Evolutionary conservation across 495 filamentous ascomycete genomes (phyloP), one percentile per base, ranked within the genome.

Genomic region (Hypoxylon lienhwacheense): DNA sequence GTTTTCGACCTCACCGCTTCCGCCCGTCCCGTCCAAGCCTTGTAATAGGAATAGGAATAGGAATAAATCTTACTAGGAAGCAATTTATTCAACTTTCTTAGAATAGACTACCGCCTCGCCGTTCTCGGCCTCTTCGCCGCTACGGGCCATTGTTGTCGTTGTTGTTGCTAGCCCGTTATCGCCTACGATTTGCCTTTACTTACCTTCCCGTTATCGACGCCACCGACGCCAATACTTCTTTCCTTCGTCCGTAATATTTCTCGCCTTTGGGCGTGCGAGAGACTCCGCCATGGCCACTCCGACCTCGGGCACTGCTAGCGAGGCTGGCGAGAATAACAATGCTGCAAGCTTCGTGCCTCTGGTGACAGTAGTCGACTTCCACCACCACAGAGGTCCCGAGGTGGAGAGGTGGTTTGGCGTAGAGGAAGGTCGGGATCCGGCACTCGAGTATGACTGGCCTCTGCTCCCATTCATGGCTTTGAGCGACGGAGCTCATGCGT

Each of bases 391-490:
- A 69, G 93, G 93, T 14, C 93, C 93, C 24, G 93, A 98, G 73
- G 87, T 97, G 17, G 91, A 97, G 74, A 78, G 77, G 55, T 97
- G 91, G 85, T 87, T 96, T 66, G 90, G 88, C 52, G 82, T 81
- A 21, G 78, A 86, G 25, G 87, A 91, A 57, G 90, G 85, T 33
- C 72, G 72, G 33, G 88, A 96, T 67, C 91, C 92, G 25, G 88
- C 89, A 3, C 75, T 64, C 29, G 89, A 93, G 49, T 90, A 93
- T 78, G 91, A 95, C 66, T 98, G 93, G 93, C 78, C 83, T 4
- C 73, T 96, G 53, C 77, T 98, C 37, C 93, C 93, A 0, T 98
- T 97, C 71, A 96, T 97, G 89, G 93, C 92, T n/a, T 73, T 98
- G 55, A 90, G 89, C 24, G 93, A 98, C 69, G 93, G 93, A 21